A percentile compares a stretch with the other conserved stretches of the same genome.
Conservation (phyloP, 495 filamentous ascomycete genomes). For the Jackrogersella multiformis region DNA sequence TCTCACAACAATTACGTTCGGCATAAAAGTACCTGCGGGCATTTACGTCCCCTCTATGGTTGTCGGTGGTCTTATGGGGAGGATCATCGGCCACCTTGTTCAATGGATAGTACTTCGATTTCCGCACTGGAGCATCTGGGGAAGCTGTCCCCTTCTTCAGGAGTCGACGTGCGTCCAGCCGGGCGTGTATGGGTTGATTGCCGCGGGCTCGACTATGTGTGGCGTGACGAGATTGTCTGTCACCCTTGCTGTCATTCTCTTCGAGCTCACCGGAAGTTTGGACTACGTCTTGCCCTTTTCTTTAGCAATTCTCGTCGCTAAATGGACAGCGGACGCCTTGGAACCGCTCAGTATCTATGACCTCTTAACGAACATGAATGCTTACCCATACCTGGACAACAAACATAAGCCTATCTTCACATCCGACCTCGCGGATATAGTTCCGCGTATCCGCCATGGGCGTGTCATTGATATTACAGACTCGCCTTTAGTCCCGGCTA, state of each 20-base stretch:
- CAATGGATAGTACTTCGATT: slow-evolving; percentile 83
- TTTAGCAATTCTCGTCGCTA: slow-evolving; percentile 87
- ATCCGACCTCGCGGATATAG: slow-evolving; percentile 84
- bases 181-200: slow-evolving; percentile 94
- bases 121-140: slow-evolving; percentile 76
- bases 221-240: slow-evolving; percentile 95
- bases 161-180: slow-evolving; percentile 90
- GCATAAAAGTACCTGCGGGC: slow-evolving; percentile 93
- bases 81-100: slow-evolving; percentile 84
- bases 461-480: slow-evolving; percentile 87
- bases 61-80: slow-evolving; percentile 91
- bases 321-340: slow-evolving; percentile 97
- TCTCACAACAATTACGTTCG: slow-evolving; percentile 88
- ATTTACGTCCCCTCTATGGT: slow-evolving; percentile 99
- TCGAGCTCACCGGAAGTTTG: slow-evolving; percentile 93
- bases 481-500: slow-evolving; percentile 79
- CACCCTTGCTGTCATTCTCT: slow-evolving; percentile 92
- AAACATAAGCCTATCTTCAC: slow-evolving; percentile 92
- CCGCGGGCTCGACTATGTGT: slow-evolving; percentile 97
- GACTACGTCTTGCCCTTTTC: slow-evolving; percentile 97
- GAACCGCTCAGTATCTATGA: slow-evolving; percentile 97
- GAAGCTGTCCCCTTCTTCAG: slow-evolving; percentile 71
- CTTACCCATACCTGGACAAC: slow-evolving; percentile 94
- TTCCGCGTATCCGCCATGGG: slow-evolving; percentile 73
- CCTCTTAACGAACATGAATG: slow-evolving; percentile 94